These are phyloP conservation scores for Dryas alaskensis DNA, from an alignment of 306 rosid species.

Conservation along the genomic window DNA sequence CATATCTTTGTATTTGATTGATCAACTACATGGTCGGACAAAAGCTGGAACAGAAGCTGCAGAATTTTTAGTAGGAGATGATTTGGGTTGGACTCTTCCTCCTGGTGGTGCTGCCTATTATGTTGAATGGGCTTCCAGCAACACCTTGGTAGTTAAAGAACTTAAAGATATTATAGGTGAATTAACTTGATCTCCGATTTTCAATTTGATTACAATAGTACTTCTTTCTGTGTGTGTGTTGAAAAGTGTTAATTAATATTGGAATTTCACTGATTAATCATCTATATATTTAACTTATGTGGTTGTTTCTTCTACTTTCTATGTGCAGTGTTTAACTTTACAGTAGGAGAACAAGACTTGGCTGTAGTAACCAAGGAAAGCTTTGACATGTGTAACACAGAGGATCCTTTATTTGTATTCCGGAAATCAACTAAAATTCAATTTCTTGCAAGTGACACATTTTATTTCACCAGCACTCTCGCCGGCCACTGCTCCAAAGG, in stretches of 20 bases:
- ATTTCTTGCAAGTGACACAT: slow-evolving; percentile 7
- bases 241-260: no score
- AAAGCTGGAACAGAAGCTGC: slow-evolving; percentile 25
- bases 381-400: neutral
- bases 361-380: slow-evolving; percentile 8
- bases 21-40: no score
- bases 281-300: no score
- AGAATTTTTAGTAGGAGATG: slow-evolving; percentile 34
- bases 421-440: slow-evolving; percentile 23
- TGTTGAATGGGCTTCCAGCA: slow-evolving; percentile 36
- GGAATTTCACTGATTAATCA: no score
- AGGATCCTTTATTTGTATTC: neutral
- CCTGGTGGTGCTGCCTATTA: slow-evolving; percentile 32
- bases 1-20: no score
- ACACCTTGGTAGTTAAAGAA: slow-evolving; percentile 10
- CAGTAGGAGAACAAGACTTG: neutral
- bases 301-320: neutral
- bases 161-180: slow-evolving; percentile 39
- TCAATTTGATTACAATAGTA: no score
- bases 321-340: slow-evolving; percentile 30
- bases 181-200: neutral
- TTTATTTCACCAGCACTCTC: slow-evolving; percentile 37
- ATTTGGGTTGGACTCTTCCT: slow-evolving; percentile 43
- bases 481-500: slow-evolving; percentile 42
- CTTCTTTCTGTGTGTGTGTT: no score